These are phyloP conservation scores for Pseudophaeomoniella oleicola DNA, from an alignment of 2,329 filamentous ascomycete genomes.

Conservation along the genomic window DNA sequence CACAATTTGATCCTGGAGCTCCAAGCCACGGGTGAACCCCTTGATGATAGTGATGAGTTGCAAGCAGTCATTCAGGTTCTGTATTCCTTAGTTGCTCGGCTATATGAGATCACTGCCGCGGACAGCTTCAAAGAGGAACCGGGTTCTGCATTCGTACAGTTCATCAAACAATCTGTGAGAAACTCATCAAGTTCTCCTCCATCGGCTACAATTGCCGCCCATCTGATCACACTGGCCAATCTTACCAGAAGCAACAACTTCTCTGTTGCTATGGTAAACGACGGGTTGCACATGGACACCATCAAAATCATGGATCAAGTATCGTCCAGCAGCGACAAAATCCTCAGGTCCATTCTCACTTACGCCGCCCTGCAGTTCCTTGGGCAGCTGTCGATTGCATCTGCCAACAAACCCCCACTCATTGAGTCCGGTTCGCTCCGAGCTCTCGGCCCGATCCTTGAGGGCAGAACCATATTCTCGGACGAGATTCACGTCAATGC, in stretches of 20 bases:
- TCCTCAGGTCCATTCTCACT: not conserved
- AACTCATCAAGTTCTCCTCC: not conserved
- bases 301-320: not conserved
- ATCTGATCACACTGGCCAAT: not conserved
- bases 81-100: not conserved
- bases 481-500: not conserved
- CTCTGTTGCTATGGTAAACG: not conserved
- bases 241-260: not conserved
- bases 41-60: not conserved
- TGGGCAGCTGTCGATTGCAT: not conserved
- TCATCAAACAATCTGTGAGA: not conserved
- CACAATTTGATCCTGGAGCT: not conserved
- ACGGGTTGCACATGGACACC: not conserved
- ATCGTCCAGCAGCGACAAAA: not conserved
- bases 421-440: not conserved
- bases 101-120: not conserved
- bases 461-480: not conserved
- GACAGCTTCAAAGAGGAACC: not conserved
- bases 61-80: not conserved
- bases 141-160: not conserved
- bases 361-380: not conserved
- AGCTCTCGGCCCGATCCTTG: not conserved
- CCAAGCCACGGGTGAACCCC: not conserved
- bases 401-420: not conserved
- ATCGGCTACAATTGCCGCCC: not conserved